phyloP scores from a whole-genome alignment of 176 grass and related monocot species.

The Triticum urartu region DNA sequence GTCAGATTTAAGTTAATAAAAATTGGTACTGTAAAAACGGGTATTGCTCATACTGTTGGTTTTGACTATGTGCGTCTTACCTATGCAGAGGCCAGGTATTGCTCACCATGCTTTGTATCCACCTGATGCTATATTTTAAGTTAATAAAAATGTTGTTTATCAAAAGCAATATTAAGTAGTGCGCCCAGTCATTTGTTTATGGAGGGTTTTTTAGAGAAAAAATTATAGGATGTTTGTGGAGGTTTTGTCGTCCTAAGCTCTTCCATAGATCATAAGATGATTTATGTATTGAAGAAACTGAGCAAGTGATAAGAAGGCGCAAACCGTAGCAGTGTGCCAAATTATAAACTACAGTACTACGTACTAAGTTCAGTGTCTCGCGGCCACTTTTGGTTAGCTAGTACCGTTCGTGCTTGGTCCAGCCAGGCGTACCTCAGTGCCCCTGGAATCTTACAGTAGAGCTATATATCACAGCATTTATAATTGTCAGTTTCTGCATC shows the following conservation, averaged over 20 bases:
- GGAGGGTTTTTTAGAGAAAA: neutral
- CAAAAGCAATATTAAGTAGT: too few species aligned
- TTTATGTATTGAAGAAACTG: too few species aligned
- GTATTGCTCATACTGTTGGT: too few species aligned
- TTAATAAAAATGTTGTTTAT: too few species aligned
- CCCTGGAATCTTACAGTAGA: conserved; percentile 1
- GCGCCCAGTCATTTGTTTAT: neutral
- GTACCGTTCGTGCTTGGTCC: neutral
- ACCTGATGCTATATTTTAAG: too few species aligned
- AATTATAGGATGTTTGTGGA: neutral
- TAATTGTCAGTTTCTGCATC: conserved; percentile 2
- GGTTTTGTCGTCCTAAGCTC: neutral
- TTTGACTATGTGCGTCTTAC: too few species aligned
- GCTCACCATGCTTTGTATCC: too few species aligned
- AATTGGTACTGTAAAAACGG: too few species aligned
- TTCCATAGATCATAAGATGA: too few species aligned
- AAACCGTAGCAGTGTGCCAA: neutral
- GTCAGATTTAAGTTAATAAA: too few species aligned
- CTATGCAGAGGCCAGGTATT: too few species aligned
- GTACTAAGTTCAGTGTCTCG: neutral
- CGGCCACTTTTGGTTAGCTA: neutral
- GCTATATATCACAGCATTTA: neutral
- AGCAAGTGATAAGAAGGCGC: neutral
- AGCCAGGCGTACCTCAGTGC: neutral
- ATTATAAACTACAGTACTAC: neutral